Conservation (phyloP, 495 filamentous ascomycete genomes). For the Penicillium bialowiezense region DNA sequence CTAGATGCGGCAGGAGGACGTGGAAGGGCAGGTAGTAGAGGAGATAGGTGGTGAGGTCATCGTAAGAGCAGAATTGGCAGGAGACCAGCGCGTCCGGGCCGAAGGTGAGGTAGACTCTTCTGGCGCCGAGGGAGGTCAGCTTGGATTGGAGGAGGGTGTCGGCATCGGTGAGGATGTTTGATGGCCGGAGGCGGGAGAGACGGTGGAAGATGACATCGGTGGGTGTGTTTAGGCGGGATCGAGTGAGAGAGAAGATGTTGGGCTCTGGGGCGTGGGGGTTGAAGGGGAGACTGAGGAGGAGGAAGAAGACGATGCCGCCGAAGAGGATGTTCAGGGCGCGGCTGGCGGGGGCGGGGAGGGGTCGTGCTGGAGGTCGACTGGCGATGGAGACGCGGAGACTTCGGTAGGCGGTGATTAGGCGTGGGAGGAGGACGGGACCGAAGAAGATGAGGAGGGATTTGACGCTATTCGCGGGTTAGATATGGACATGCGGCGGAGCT, state of each 20-base stretch:
- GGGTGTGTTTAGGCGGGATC: constrained; percentile 79
- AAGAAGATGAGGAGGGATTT: constrained; percentile 82
- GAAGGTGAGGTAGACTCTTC: constrained; percentile 78
- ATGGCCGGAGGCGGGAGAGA: constrained; percentile 59
- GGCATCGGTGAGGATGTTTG: constrained; percentile 47
- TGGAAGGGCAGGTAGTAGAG: constrained; percentile 74
- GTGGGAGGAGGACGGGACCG: constrained; percentile 78
- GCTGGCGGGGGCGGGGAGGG: constrained; percentile 36
- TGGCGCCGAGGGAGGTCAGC: constrained; percentile 65
- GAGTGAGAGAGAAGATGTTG: constrained; percentile 77
- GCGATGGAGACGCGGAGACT: constrained; percentile 55
- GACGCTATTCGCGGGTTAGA: constrained; percentile 49
- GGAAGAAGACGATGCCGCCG: constrained; percentile 51
- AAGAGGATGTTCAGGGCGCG: constrained; percentile 63
- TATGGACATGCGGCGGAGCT: constrained; percentile 3
- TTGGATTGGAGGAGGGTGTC: constrained; percentile 65
- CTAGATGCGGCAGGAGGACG: constrained; percentile 70
- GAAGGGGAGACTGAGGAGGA: constrained; percentile 67
- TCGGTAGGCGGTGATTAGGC: constrained; percentile 68
- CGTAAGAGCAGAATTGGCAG: constrained; percentile 81
- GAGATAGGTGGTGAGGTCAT: constrained; percentile 68
- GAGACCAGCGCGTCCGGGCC: constrained; percentile 67
- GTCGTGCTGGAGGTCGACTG: constrained; percentile 53
- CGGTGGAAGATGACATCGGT: constrained; percentile 83
- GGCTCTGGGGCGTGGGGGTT: constrained; percentile 54